Evolutionary conservation across 805 yeast genomes (phyloP).

Genomic region (Yamadazyma philogaea): DNA sequence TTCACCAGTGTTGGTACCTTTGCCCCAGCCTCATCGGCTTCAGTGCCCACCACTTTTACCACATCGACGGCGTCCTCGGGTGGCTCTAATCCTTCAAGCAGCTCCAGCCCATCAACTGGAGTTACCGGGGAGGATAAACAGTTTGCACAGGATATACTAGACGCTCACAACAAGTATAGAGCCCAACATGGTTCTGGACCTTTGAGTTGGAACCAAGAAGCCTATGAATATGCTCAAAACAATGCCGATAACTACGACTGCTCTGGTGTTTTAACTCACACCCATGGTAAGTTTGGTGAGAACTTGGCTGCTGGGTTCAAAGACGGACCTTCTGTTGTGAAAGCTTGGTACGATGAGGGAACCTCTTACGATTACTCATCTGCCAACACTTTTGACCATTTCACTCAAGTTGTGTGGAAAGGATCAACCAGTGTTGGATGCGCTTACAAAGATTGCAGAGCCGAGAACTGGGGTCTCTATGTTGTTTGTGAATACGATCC

Average conservation of each 20-base stretch:
- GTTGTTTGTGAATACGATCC: constrained; percentile 73
- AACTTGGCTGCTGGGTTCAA: constrained; percentile 38
- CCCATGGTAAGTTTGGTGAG: constrained; percentile 41
- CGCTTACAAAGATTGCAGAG: constrained; percentile 58
- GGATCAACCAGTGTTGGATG: constrained; percentile 65
- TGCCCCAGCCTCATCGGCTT: constrained; percentile 11
- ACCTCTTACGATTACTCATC: constrained; percentile 25
- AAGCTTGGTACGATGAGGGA: constrained; percentile 43
- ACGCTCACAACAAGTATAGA: constrained; percentile 60
- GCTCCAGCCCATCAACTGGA: constrained; percentile 8
- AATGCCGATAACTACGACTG: constrained; percentile 49
- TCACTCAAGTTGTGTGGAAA: constrained; percentile 79
- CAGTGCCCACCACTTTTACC: constrained; percentile 7
- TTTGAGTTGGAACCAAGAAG: constrained; percentile 53
- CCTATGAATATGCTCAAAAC: constrained; percentile 54
- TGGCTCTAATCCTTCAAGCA: constrained; percentile 3
- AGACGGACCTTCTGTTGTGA: constrained; percentile 30
- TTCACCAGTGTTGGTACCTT: constrained; percentile 6
- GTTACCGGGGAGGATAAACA: constrained; percentile 20
- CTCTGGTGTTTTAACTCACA: constrained; percentile 37
- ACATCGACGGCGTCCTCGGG: constrained; percentile 4
- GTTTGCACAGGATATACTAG: constrained; percentile 47
- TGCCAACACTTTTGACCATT: constrained; percentile 52
- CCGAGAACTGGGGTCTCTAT: constrained; percentile 48
- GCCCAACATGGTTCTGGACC: constrained; percentile 48